Base-by-base conservation (phyloP, 768 basidiomycete genomes). In the Serendipita sp. region DNA sequence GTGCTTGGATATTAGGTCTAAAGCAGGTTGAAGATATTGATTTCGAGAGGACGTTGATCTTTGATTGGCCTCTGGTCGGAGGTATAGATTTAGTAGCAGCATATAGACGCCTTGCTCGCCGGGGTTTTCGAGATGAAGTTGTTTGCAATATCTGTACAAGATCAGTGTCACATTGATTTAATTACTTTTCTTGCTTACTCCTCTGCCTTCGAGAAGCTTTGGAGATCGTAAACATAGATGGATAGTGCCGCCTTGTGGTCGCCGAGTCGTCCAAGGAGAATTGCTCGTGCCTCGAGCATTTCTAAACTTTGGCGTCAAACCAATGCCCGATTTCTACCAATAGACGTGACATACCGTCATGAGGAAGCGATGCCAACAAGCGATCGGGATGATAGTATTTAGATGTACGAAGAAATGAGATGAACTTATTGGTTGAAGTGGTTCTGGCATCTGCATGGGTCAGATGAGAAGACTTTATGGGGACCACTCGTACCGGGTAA, bases 221-320 rank as follows among this genome's bases (percentile, higher is more conserved):
- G 80, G 33, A 98, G 76, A 38, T 84, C 82, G 69, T 97, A 87
- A 3, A 94, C 92, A 70, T 98, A 99, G 14, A 95, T 80, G 69
- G 94, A 90, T n/a, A 98, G 80, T 0, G 95, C 93, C 65, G 86
- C 90, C 65, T 96, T 91, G 65, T 98, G 95, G 61, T 90, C 83
- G 1, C 88, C 91, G 64, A 97, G 78, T 48, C 88, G 80, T 9
- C 96, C 96, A 9, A 97, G 76, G 4, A 99, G 78, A 64, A 97
- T 84, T 0, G 96, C 96, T 43, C 92, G 84, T 16, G 90, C 92
- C 72, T 98, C 92, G 64, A 82, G 91, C 42, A 96, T 77, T 68
- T 91, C 92, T 93, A n/a, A n/a, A n/a, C n/a, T n/a, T n/a, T n/a
- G n/a, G n/a, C n/a, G n/a, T n/a, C n/a, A n/a, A n/a, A n/a, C 16